Evolutionary conservation across 1,284 basidiomycete species (phyloP).

Genomic region (Xerocomus minutiporus): DNA sequence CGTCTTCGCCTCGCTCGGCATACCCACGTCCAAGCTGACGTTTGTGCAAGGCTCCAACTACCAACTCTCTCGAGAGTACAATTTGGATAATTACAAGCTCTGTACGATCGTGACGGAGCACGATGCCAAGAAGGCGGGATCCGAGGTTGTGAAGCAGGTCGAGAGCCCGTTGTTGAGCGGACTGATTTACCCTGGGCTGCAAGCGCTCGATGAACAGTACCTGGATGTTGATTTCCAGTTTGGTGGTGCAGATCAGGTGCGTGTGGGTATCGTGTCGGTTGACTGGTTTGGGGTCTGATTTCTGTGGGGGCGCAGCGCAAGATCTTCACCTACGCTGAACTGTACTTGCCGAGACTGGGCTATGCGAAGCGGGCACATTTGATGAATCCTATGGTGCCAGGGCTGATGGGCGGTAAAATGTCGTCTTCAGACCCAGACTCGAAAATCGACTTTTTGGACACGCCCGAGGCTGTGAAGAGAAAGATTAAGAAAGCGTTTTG

Average conservation of each 20-base stretch:
- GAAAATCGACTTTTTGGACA: constrained; percentile 97
- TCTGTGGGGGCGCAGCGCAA: constrained; percentile 65
- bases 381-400: constrained; percentile 99
- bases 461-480: constrained; percentile 76
- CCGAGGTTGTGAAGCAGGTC: constrained; percentile 98
- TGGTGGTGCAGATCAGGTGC: constrained; percentile 93
- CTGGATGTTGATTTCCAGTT: constrained; percentile 97
- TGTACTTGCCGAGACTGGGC: constrained; percentile 89
- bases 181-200: constrained; percentile 92
- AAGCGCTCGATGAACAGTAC: constrained; percentile 97
- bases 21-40: constrained; percentile 79
- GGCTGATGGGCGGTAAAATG: constrained; percentile 95
- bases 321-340: constrained; percentile 97
- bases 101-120: constrained; percentile 90
- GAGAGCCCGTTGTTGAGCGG: constrained; percentile 88
- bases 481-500: constrained; percentile 95
- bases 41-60: constrained; percentile 91
- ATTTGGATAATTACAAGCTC: constrained; percentile 90
- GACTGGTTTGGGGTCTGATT: constrained; percentile 1
- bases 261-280: constrained; percentile 9
- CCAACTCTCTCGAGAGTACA: constrained; percentile 91
- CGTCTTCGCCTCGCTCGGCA: constrained; percentile 85
- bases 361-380: constrained; percentile 95
- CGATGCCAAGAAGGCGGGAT: constrained; percentile 98
- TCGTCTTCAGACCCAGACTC: constrained; percentile 95